A percentile compares a stretch with the other conserved stretches of the same genome.
Evolutionary conservation across 148 eudicot genomes (phyloP).

Genomic region (Suaeda aralocaspica): DNA sequence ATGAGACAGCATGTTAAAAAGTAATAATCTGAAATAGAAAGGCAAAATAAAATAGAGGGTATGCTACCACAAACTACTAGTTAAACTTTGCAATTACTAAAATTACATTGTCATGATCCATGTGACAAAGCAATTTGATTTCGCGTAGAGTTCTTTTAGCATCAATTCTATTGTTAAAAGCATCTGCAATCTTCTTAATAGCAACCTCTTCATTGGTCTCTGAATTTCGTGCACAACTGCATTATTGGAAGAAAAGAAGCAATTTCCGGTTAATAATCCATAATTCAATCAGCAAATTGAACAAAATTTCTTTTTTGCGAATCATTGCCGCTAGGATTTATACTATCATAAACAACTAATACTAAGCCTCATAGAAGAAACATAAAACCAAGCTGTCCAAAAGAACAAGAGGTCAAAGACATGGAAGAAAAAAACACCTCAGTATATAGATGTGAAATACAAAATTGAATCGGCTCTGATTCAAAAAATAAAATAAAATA

Average conservation of each 20-base stretch:
- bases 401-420: neutral
- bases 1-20: neutral
- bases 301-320: neutral
- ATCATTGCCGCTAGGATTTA: neutral
- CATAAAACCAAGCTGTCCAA: neutral
- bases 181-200: constrained; percentile 82
- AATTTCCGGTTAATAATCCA: neutral
- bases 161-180: constrained; percentile 84
- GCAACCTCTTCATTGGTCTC: constrained; percentile 90
- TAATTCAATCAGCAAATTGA: neutral
- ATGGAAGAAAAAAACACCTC: no score
- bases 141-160: constrained; percentile 88
- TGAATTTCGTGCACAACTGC: constrained; percentile 77
- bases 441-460: no score
- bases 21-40: neutral
- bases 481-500: no score
- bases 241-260: constrained; percentile 13
- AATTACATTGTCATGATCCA: constrained; percentile 93
- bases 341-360: neutral
- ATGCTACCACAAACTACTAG: constrained; percentile 5
- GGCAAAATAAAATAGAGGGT: neutral
- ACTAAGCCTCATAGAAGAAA: neutral
- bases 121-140: constrained; percentile 83
- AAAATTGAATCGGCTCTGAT: no score
- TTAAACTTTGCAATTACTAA: constrained; percentile 1